These are phyloP conservation scores for Agrocybe pediades DNA, from an alignment of 768 basidiomycete species.

Conservation along the genomic window DNA sequence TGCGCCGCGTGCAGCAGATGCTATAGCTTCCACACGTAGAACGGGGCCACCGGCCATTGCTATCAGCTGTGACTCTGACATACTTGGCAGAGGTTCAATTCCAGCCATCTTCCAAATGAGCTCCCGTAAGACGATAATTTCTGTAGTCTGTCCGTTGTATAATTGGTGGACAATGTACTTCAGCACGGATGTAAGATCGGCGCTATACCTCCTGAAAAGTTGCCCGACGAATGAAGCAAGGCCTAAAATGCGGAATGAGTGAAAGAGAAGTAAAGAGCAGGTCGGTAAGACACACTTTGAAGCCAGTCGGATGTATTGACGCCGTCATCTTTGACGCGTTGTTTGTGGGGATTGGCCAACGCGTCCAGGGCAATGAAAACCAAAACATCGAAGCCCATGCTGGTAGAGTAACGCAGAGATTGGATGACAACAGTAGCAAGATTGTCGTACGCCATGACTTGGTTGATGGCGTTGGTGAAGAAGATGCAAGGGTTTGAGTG, in stretches of 20 bases:
- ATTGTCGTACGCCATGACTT: constrained; percentile 97
- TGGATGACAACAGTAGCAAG: constrained; percentile 88
- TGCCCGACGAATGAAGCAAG: constrained; percentile 92
- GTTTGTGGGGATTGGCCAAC: constrained; percentile 79
- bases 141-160: constrained; percentile 77
- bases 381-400: constrained; percentile 93
- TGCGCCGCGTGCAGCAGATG: constrained; percentile 77
- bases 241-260: constrained; percentile 46
- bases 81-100: constrained; percentile 85
- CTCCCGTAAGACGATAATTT: constrained; percentile 90
- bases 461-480: constrained; percentile 86
- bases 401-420: constrained; percentile 84
- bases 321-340: constrained; percentile 88
- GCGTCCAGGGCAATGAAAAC: constrained; percentile 87
- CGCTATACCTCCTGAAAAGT: constrained; percentile 84
- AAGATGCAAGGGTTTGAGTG: constrained; percentile 94
- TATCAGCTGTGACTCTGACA: constrained; percentile 84
- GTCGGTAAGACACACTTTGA: constrained; percentile 64
- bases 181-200: constrained; percentile 81
- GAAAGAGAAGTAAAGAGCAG: neutral
- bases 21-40: constrained; percentile 85
- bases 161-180: constrained; percentile 93
- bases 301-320: constrained; percentile 91
- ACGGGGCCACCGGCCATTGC: constrained; percentile 92
- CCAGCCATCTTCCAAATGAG: constrained; percentile 96